Evolutionary conservation across 805 yeast genomes (phyloP), one percentile per base, ranked within the genome.

Genomic region (Teunomyces pallodes): DNA sequence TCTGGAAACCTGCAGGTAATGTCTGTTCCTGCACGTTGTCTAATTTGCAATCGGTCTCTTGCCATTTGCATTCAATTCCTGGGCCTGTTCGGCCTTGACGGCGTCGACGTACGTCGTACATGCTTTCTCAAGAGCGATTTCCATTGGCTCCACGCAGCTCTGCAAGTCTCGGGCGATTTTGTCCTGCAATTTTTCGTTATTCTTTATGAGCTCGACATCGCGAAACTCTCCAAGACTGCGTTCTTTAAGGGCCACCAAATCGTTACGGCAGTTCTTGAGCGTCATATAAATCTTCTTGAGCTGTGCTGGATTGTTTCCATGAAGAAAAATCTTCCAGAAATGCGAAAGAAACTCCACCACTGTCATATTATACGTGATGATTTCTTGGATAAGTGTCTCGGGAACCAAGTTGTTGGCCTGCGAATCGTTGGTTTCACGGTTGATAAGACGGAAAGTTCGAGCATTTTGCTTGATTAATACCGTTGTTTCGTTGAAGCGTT

Each of bases 401-500:
- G 55, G 53, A 58, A 77, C 76, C 73, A 78, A 31, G 70, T 68
- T 60, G 63, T 42, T 39, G 5, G 44, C 28, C 3, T 35, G 38
- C 5, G 48, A 35, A 20, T 54, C 66, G 32, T 50, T 42, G 33
- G 42, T 24, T n/a, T 48, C 51, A 9, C 48, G 51, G 45, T 57
- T 50, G 26, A 54, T 46, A 49, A 58, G 80, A 42, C 71, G 75
- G 9, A 80, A 77, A 53, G 81, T 83, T 46, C 80, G 78, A 12
- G 82, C 72, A 55, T 81, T 82, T 38, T 70, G 67, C 53, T 76
- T 74, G n/a, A 82, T 78, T 29, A 81, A 70, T 3, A 59, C 59
- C 7, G 75, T 66, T 8, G 82, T 76, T 36, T 76, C 79, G 36
- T 62, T 63, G 27, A 75, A 64, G 1, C 81, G 74, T 29, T 70